Base-by-base conservation (phyloP, 768 basidiomycete genomes). In the Boletus fagicola region DNA sequence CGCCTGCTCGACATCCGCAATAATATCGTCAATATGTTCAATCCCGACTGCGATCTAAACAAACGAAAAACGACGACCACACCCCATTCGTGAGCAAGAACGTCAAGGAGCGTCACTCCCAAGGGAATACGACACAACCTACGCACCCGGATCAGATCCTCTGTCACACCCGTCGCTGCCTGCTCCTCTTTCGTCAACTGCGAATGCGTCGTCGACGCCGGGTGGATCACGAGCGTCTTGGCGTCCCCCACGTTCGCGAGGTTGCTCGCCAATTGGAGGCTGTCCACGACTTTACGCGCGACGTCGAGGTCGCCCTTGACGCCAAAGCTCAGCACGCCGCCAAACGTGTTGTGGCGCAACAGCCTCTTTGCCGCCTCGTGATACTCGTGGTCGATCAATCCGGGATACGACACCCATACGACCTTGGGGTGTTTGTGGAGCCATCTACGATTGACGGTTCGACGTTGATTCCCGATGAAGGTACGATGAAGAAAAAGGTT, bases 151-250 rank as follows among this genome's bases (percentile, higher is more conserved):
- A 92, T 88, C 49, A 90, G 75, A 69, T 92, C 90, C 0, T 84
- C 82, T 2, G 86, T 85, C 11, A 91, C 88, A 8, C 90, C 90
- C n/a, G 84, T 78, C 7, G 78, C 73, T 11, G 77, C 57, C 63
- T 84, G 84, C 66, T 92, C 90, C 54, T 78, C 81, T 28, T 71
- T 74, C 0, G 76, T 78, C 47, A 90, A 75, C 70, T 91, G 88
- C 42, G 83, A 77, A 65, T 92, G 90, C 0, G 91, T 92, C 24
- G 91, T 91, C 24, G 82, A 80, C 5, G 85, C 87, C 1, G 90
- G 89, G 65, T 89, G 87, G 56, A 92, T 88, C 40, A 89, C 86
- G 16, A 92, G 80, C 8, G 86, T 90, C 74, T 92, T 90, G n/a
- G 86, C 84, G 57, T 88, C 86, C 28, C 84, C 73, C 13, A 75